Conservation (phyloP, 768 basidiomycete genomes). For the Candolleomyces eurysporus region DNA sequence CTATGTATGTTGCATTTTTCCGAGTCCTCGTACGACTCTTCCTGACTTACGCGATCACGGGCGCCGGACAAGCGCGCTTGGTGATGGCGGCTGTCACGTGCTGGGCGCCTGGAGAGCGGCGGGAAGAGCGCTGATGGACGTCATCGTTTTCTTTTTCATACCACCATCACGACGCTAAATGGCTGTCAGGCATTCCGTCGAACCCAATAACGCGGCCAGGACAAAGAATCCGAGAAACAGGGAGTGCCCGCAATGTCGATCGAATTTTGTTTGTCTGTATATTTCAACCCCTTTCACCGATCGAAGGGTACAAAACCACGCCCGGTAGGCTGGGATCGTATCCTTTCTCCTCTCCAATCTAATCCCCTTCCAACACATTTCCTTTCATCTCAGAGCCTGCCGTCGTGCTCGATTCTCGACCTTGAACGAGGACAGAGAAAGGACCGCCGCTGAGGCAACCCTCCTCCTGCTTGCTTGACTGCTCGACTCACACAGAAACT, state of each 20-base stretch:
- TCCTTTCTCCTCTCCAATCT: conserved; percentile 6
- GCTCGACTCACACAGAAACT: background rate
- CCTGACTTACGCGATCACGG: background rate
- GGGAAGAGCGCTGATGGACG: too few relatives aligned
- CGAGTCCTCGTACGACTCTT: conserved; percentile 6
- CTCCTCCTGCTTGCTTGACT: background rate
- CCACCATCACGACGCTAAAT: too few relatives aligned
- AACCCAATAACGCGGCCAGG: background rate
- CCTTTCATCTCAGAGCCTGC: background rate
- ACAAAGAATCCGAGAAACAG: background rate
- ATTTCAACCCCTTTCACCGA: conserved; percentile 2
- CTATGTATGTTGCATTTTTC: background rate
- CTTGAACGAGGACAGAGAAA: background rate
- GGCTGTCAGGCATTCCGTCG: background rate
- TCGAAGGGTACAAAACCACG: conserved; percentile 12
- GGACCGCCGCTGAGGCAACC: background rate
- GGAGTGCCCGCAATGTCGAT: background rate
- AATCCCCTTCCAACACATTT: background rate
- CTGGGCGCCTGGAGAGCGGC: background rate
- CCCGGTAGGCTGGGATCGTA: conserved; percentile 11
- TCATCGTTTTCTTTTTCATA: too few relatives aligned
- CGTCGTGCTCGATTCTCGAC: background rate
- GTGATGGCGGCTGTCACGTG: background rate
- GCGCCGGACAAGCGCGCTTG: background rate
- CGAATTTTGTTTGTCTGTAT: conserved; percentile 8